Base-by-base conservation (phyloP, 2,329 filamentous ascomycete species). In the Ophiostoma ulmi region DNA sequence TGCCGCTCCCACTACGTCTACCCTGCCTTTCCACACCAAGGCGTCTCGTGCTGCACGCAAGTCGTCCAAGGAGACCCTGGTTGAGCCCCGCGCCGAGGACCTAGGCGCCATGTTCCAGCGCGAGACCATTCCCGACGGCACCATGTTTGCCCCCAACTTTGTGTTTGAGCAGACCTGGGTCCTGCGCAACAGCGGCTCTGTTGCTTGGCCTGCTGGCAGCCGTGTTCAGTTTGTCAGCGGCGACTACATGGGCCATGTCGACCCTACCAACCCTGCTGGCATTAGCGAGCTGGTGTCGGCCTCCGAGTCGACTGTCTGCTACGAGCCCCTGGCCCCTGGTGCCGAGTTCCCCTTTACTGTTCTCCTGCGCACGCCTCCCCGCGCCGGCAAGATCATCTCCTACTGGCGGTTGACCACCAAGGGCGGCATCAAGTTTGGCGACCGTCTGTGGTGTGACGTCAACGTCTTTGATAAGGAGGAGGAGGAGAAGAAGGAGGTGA, bases 361-460 rank as follows among this genome's bases (percentile, higher is more conserved):
- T 48, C 83, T 90, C 61, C 88, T 99, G 79, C 92, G 93, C 79
- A 92, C 93, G 22, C 93, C 94, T 20, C n/a, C 22, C 69, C 91
- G 91, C 67, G 81, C 88, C 70, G 94, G 94, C 70, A 91, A 90
- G 79, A 85, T 90, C 72, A 95, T 97, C 77, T 98, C 95, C 1
- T 97, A 97, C 85, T 99, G 95, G 95, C 93, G 94, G 73, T 83
- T 99, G 74, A 96, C 94, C 75, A 89, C 92, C 72, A 85, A 88
- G 8, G 89, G 92, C 71, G 94, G 94, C 35, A 83, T 86, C 74
- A 91, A 92, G 74, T 97, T 98, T 74, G 95, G 95, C 55, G 92
- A 97, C 82, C 91, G 93, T 77, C 84, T 99, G 67, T 99, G 94
- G 94, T 97, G 94, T 78, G 93, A 98, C 75, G 88, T 99, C 73